These are phyloP conservation scores for Ophiostoma montium DNA, from an alignment of 2,329 filamentous ascomycete species.

Conservation along the genomic window DNA sequence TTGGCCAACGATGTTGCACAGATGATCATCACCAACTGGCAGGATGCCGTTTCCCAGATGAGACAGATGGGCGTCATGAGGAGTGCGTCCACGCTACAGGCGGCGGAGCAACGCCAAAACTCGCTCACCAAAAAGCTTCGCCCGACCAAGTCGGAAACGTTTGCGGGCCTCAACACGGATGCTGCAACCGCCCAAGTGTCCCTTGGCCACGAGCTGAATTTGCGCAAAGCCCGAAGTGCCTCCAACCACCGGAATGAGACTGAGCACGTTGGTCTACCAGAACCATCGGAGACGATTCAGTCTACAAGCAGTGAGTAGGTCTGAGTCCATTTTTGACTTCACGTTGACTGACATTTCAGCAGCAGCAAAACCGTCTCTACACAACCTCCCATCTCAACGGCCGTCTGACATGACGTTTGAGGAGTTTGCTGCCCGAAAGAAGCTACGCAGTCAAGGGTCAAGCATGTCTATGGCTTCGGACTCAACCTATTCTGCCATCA, in stretches of 20 bases:
- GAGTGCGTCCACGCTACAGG: constrained; percentile 8
- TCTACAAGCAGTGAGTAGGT: background rate
- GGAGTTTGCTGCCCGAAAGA: constrained; percentile 7
- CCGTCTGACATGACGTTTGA: constrained; percentile 7
- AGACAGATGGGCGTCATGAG: constrained; percentile 28
- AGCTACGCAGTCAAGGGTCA: constrained; percentile 3
- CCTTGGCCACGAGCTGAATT: background rate
- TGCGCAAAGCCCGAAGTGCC: constrained; percentile 11
- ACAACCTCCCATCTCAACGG: background rate
- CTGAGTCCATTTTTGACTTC: background rate
- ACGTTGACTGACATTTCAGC: background rate
- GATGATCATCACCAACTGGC: constrained; percentile 54
- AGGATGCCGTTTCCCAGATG: constrained; percentile 48
- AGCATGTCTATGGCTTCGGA: constrained; percentile 7
- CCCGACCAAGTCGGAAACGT: constrained; percentile 11
- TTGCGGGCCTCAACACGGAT: constrained; percentile 4
- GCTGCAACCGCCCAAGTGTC: background rate
- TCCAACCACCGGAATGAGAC: constrained; percentile 3
- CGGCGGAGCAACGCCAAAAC: background rate
- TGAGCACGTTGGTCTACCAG: background rate
- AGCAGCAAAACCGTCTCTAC: background rate
- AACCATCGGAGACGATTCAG: background rate
- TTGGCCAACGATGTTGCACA: constrained; percentile 46
- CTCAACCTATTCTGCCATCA: constrained; percentile 1
- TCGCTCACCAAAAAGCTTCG: constrained; percentile 4